These are phyloP conservation scores for Rosa lucieae DNA, from an alignment of 306 rosid species.

Conservation along the genomic window DNA sequence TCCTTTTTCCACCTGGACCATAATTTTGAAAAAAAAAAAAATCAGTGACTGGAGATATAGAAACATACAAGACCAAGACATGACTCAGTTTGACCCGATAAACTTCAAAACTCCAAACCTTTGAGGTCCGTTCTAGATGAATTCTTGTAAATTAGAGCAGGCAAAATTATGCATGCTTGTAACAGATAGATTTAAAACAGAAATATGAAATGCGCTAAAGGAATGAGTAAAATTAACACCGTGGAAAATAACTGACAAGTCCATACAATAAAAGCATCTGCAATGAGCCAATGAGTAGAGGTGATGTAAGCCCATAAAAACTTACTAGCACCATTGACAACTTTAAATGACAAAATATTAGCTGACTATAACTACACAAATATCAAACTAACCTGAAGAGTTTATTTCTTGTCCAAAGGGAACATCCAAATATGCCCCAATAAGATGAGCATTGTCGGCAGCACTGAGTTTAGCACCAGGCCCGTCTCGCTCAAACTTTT, in stretches of 20 bases:
- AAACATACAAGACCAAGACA: constrained; percentile 12
- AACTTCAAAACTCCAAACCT: constrained; percentile 12
- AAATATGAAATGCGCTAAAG: constrained; percentile 16
- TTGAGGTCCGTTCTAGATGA: constrained; percentile 10
- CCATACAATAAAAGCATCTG: constrained; percentile 18
- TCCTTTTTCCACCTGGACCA: constrained; percentile 76
- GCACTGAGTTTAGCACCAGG: constrained; percentile 44
- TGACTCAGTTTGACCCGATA: constrained; percentile 14
- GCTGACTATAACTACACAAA: constrained; percentile 5
- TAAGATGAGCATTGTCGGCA: constrained; percentile 59
- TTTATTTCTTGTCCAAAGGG: constrained; percentile 92
- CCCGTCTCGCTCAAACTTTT: constrained; percentile 73
- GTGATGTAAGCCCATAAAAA: not conserved
- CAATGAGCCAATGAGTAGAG: constrained; percentile 5
- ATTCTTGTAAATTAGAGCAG: constrained; percentile 1
- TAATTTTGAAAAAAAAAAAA: constrained; percentile 12
- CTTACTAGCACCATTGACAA: constrained; percentile 20
- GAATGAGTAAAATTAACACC: constrained; percentile 6
- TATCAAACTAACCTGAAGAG: constrained; percentile 59
- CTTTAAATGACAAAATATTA: not conserved
- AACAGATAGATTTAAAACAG: not conserved
- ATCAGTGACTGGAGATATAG: constrained; percentile 1
- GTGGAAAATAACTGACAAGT: not conserved
- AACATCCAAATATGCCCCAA: constrained; percentile 82
- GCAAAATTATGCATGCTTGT: constrained; percentile 14